These are phyloP conservation scores for Candida lessepsii DNA, from an alignment of 805 yeast species.

Conservation along the genomic window DNA sequence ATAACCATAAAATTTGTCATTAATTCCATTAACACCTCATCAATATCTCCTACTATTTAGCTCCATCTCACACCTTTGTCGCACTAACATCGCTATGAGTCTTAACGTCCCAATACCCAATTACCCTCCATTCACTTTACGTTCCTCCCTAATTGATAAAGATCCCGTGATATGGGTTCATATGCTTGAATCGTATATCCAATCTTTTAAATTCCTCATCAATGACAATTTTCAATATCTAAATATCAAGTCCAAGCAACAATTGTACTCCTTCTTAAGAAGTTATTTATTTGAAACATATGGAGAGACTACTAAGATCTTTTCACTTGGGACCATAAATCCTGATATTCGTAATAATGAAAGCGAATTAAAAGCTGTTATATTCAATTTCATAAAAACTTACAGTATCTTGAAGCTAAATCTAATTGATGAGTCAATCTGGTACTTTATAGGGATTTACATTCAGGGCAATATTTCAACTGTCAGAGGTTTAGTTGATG, in stretches of 20 bases:
- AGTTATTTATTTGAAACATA: conserved; percentile 60
- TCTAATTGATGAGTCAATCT: conserved; percentile 56
- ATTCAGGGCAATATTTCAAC: conserved; percentile 39
- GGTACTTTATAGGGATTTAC: conserved; percentile 65
- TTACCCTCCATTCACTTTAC: conserved; percentile 70
- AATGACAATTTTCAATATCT: conserved; percentile 37
- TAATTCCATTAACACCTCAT: no score
- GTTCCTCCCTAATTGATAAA: conserved; percentile 75
- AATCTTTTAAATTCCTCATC: conserved; percentile 48
- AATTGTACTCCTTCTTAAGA: conserved; percentile 54
- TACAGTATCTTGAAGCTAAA: conserved; percentile 57
- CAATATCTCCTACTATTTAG: neutral
- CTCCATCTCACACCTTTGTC: neutral
- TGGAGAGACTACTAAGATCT: conserved; percentile 56
- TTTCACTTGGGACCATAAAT: conserved; percentile 71
- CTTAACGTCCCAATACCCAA: conserved; percentile 48
- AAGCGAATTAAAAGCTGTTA: conserved; percentile 43
- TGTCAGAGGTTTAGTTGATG: conserved; percentile 56
- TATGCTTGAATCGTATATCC: conserved; percentile 61
- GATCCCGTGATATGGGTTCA: conserved; percentile 86
- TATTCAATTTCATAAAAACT: conserved; percentile 49
- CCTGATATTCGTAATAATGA: conserved; percentile 62
- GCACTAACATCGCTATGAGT: neutral
- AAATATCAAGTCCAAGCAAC: conserved; percentile 56
- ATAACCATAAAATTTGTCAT: no score